These are phyloP conservation scores for Auriscalpium orientale DNA, from an alignment of 768 basidiomycete genomes.

Conservation along the genomic window DNA sequence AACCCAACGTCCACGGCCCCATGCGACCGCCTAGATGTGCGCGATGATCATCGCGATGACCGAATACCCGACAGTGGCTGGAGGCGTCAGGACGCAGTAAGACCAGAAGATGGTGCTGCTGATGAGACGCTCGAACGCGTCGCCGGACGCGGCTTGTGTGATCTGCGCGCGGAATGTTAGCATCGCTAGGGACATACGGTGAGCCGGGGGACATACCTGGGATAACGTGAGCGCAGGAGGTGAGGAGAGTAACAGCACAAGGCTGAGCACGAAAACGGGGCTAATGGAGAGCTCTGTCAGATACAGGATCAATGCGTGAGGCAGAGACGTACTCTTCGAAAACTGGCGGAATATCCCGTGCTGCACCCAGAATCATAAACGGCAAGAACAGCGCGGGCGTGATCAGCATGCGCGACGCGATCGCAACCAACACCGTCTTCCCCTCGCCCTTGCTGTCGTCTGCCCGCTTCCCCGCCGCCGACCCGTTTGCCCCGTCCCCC, in stretches of 20 bases:
- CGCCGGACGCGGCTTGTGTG: conserved; percentile 77
- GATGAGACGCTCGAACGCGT: conserved; percentile 87
- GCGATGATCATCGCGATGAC: conserved; percentile 63
- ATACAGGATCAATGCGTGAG: background rate
- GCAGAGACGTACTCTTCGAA: conserved; percentile 65
- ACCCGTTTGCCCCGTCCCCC: conserved; percentile 13
- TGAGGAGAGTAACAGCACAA: conserved; percentile 75
- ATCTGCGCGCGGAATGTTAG: conserved; percentile 36
- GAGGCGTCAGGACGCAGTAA: conserved; percentile 84
- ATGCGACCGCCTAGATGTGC: conserved; percentile 29
- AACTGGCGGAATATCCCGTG: conserved; percentile 48
- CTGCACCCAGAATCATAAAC: conserved; percentile 56
- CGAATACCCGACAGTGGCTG: conserved; percentile 71
- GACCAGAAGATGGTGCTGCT: conserved; percentile 90
- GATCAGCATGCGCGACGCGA: conserved; percentile 82
- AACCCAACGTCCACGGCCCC: no score
- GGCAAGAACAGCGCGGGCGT: conserved; percentile 77
- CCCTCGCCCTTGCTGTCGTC: conserved; percentile 54
- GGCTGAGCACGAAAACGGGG: conserved; percentile 82
- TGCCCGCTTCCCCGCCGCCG: conserved; percentile 11
- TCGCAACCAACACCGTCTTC: conserved; percentile 73
- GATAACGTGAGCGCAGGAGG: conserved; percentile 75
- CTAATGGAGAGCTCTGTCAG: conserved; percentile 29
- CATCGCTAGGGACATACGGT: conserved; percentile 25
- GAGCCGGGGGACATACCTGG: conserved; percentile 30